phyloP scores from a whole-genome alignment of 306 rosid species.

The Rosa rugosa region DNA sequence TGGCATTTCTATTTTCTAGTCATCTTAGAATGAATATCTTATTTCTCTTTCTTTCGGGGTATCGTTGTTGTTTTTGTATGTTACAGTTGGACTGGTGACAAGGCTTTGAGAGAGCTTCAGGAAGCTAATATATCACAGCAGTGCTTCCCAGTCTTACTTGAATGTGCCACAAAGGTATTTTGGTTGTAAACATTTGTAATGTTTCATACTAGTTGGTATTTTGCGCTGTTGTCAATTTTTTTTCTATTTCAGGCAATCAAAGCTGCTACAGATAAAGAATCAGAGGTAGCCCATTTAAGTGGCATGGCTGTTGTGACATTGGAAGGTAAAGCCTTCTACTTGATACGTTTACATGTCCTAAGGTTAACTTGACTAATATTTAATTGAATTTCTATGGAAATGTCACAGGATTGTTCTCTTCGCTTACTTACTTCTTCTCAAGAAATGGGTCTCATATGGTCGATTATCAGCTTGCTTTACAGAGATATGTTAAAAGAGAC shows the following conservation, averaged over 20 bases:
- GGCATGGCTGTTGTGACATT: conserved; percentile 73
- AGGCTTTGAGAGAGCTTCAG: conserved; percentile 81
- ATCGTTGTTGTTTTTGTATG: conserved; percentile 15
- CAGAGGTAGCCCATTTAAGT: conserved; percentile 58
- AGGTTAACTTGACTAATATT: conserved; percentile 20
- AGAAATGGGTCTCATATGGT: conserved; percentile 81
- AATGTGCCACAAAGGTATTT: conserved; percentile 83
- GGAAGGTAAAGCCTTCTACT: conserved; percentile 61
- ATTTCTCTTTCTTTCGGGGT: background rate
- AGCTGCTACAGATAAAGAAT: conserved; percentile 72
- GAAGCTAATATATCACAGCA: conserved; percentile 82
- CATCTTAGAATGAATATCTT: background rate
- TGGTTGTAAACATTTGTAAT: conserved; percentile 16
- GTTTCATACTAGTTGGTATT: conserved; percentile 13
- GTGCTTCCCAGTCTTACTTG: conserved; percentile 81
- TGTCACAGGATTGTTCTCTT: conserved; percentile 76
- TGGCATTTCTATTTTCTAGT: background rate
- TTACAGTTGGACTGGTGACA: conserved; percentile 87
- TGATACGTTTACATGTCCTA: conserved; percentile 12
- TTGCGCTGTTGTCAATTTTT: conserved; percentile 15
- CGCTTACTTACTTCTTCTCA: conserved; percentile 88
- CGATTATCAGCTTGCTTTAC: conserved; percentile 92
- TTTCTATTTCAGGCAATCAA: conserved; percentile 68
- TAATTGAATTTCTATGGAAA: conserved; percentile 28
- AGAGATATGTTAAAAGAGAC: conserved; percentile 61